Conservation (phyloP, 148 eudicot genomes). For the Rhododendron williamsianum region DNA sequence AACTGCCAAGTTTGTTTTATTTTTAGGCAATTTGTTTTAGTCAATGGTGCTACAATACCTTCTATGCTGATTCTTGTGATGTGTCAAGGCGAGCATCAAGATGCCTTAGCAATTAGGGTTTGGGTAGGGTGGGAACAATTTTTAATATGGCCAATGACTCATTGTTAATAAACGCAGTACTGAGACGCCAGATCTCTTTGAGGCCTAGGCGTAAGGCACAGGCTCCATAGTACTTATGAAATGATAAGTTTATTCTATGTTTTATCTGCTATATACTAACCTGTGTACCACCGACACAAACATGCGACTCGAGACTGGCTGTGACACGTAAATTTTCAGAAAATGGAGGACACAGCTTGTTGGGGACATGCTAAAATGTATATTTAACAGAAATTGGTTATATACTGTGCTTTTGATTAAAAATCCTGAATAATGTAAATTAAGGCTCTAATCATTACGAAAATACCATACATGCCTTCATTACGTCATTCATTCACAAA, state of each 20-base stretch:
- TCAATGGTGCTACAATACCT: not conserved
- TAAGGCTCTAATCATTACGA: not conserved
- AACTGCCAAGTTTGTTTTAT: not conserved
- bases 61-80: not conserved
- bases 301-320: not conserved
- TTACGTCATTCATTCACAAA: not conserved
- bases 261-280: not conserved
- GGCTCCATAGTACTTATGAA: not conserved
- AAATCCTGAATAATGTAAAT: not conserved
- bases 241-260: not conserved
- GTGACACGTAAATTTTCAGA: not conserved
- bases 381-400: not conserved
- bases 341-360: not conserved
- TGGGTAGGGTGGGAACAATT: not conserved
- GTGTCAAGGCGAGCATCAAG: not conserved
- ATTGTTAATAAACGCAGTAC: not conserved
- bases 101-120: not conserved
- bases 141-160: not conserved
- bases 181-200: not conserved
- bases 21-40: not conserved
- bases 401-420: not conserved
- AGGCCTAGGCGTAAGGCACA: not conserved
- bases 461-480: not conserved
- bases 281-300: not conserved
- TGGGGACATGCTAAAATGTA: not conserved